Conservation (phyloP, 75 land plant species). For the Sequoia sempervirens region DNA sequence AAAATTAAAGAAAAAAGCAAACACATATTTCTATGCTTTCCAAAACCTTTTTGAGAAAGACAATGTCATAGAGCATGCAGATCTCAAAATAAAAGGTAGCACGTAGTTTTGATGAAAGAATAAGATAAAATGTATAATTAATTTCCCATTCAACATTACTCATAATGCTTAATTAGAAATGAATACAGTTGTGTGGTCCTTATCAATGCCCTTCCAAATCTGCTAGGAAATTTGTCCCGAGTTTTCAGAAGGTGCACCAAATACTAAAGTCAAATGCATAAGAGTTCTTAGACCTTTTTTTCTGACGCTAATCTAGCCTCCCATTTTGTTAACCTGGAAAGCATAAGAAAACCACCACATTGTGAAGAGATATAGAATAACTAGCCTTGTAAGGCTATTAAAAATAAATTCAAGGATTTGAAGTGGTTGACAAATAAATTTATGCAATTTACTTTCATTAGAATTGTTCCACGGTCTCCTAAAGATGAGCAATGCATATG, state of each 20-base stretch:
- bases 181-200: conserved; percentile 2
- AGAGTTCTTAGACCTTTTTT: conserved; percentile 75
- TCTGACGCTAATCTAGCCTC: conserved; percentile 71
- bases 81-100: background rate
- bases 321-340: conserved; percentile 71
- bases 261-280: conserved; percentile 50
- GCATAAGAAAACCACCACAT: background rate
- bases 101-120: background rate
- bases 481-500: background rate
- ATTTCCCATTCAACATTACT: background rate
- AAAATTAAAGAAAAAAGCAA: background rate
- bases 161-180: background rate
- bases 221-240: conserved; percentile 11
- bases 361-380: background rate
- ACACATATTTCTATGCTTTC: background rate
- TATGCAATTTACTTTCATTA: background rate
- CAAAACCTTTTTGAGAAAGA: background rate
- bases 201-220: conserved; percentile 16
- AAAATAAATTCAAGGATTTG: background rate
- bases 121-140: background rate
- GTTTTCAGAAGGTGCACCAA: conserved; percentile 34
- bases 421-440: background rate
- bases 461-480: background rate
- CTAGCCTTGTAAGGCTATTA: background rate
- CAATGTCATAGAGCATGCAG: background rate